Conservation (phyloP, 768 basidiomycete species). For the Cystobasidium ongulense region DNA sequence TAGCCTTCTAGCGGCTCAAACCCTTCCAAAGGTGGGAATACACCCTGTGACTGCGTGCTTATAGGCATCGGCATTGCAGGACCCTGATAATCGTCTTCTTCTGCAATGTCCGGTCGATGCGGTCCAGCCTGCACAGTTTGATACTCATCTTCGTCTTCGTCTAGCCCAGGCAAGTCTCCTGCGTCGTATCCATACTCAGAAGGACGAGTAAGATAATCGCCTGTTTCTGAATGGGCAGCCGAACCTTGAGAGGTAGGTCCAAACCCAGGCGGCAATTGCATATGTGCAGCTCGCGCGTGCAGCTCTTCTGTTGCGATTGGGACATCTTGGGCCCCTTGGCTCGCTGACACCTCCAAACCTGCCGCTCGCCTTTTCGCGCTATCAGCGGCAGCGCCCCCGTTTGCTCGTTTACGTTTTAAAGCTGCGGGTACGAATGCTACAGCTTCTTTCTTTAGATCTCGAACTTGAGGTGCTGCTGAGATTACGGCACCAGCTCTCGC, state of each 20-base stretch:
- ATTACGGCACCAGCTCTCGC: slow-evolving; percentile 58
- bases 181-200: background rate
- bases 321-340: background rate
- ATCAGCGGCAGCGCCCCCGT: background rate
- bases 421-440: slow-evolving; percentile 81
- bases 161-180: background rate
- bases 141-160: slow-evolving; percentile 12
- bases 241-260: background rate
- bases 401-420: slow-evolving; percentile 53
- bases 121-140: background rate
- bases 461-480: slow-evolving; percentile 73
- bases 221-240: background rate
- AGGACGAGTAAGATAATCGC: background rate
- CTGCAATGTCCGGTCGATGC: background rate
- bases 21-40: background rate
- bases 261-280: slow-evolving; percentile 17
- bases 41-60: background rate
- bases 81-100: background rate
- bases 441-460: slow-evolving; percentile 89
- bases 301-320: background rate
- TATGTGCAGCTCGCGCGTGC: background rate
- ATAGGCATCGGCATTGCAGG: slow-evolving; percentile 1
- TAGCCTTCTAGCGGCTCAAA: background rate
- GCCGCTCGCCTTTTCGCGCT: background rate
- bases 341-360: background rate